Base-by-base conservation (phyloP, 2,329 filamentous ascomycete genomes). In the Cercospora brassicicola region DNA sequence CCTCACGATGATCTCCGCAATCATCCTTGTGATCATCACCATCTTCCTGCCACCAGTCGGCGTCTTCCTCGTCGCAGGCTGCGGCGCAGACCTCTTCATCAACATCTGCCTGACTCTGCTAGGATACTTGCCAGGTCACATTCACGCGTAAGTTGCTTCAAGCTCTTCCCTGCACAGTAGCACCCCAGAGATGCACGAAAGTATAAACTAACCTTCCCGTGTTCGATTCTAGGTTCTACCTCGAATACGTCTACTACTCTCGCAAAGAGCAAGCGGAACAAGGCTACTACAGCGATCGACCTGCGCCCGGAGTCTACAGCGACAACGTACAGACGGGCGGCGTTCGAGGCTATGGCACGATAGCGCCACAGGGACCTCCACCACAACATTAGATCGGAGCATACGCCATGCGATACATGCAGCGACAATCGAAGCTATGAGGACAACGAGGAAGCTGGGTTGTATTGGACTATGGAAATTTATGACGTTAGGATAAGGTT, bases 241-340 rank as follows among this genome's bases (percentile, higher is more conserved):
- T 93, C 69, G 88, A 93, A 80, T 96, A 93, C 78, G 84, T 96
- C 70, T 96, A 94, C 82, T 94, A 90, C 79, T 87, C 92, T 75
- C 90, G 90, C 45, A 86, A 85, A 63, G 89, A 92, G 73, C 86
- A 89, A 77, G 84, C 85, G 2, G 81, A 84, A 56, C 82, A 86
- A 36, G 90, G 90, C 4, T 82, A 84, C 10, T 84, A 84, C 67
- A 81, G 84, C 20, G 81, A 83, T 3, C 76, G 80, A 8, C 84
- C 83, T 2, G 90, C 90, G 1, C 88, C 91, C 0, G 90, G 90
- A 30, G 86, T 94, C 18, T 94, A 90, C 78, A 91, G 88, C 73
- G 85, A 91, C 39, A 86, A 87, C 39, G 87, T 94, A n/a, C 89
- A 93, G 81, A 87, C 83, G 3, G 90, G 90, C n/a, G 89, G 89